Percentiles rank a stretch among this genome's conserved stretches.
Evolutionary conservation across 352 stramenopile genomes (phyloP).

Genomic region (Globisporangium yorkense): DNA sequence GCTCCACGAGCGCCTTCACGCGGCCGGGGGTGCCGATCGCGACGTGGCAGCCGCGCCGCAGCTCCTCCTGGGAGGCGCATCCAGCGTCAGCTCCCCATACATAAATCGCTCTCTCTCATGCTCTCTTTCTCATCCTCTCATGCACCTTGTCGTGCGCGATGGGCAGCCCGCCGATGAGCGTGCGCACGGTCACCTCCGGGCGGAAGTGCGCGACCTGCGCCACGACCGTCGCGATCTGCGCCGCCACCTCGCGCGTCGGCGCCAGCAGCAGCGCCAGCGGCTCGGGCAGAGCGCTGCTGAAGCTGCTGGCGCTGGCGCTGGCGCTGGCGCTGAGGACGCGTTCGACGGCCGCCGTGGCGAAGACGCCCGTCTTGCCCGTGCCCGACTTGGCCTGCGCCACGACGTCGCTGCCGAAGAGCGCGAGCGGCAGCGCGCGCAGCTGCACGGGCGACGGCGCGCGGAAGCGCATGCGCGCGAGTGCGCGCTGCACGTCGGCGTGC

Average conservation of each 20-base stretch:
- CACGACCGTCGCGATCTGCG: constrained; percentile 70
- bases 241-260: constrained; percentile 69
- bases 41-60: constrained; percentile 48
- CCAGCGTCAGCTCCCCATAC: neutral
- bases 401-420: constrained; percentile 78
- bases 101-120: neutral
- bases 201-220: constrained; percentile 41
- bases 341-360: constrained; percentile 59
- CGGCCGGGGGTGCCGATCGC: constrained; percentile 69
- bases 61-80: constrained; percentile 12
- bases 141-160: constrained; percentile 54
- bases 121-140: neutral
- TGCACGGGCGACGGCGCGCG: constrained; percentile 61
- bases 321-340: constrained; percentile 32
- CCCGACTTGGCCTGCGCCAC: constrained; percentile 80
- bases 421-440: constrained; percentile 52
- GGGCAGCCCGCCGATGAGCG: constrained; percentile 57
- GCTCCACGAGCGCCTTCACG: constrained; percentile 62
- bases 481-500: constrained; percentile 36
- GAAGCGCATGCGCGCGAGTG: constrained; percentile 53
- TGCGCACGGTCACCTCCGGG: constrained; percentile 17
- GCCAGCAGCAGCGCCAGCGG: constrained; percentile 61
- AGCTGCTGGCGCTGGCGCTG: constrained; percentile 13
- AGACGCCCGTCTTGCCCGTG: constrained; percentile 80
- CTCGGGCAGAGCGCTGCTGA: constrained; percentile 3